Conservation (phyloP, 2,329 filamentous ascomycete genomes). For the Ophiostoma ulmi region DNA sequence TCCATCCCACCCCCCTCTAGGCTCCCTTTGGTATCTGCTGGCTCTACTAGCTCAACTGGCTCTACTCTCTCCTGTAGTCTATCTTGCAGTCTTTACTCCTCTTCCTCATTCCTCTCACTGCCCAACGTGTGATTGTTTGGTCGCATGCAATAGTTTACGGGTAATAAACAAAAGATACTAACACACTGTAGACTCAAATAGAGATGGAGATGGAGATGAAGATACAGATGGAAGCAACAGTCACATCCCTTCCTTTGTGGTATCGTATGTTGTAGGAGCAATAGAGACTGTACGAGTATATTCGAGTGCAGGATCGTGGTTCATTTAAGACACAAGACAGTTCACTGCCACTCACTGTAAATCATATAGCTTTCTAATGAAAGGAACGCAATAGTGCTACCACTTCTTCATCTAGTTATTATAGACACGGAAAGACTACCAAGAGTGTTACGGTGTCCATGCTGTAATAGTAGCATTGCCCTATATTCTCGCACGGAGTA, state of each 20-base stretch:
- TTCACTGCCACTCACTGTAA: not conserved
- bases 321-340: not conserved
- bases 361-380: not conserved
- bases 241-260: not conserved
- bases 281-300: not conserved
- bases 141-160: not conserved
- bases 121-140: not conserved
- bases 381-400: not conserved
- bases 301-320: not conserved
- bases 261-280: conserved; percentile 6
- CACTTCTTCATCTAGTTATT: not conserved
- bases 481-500: conserved; percentile 1
- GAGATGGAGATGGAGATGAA: not conserved
- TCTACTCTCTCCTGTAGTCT: not conserved
- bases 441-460: conserved; percentile 1
- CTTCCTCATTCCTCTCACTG: not conserved
- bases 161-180: not conserved
- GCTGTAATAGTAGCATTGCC: conserved; percentile 4
- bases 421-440: not conserved
- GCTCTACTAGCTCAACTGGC: not conserved
- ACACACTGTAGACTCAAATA: not conserved
- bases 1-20: not conserved
- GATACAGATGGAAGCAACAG: conserved; percentile 1
- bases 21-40: not conserved
- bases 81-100: not conserved